phyloP scores from a whole-genome alignment of 2,329 filamentous ascomycete genomes.

The Phialophora macrospora region DNA sequence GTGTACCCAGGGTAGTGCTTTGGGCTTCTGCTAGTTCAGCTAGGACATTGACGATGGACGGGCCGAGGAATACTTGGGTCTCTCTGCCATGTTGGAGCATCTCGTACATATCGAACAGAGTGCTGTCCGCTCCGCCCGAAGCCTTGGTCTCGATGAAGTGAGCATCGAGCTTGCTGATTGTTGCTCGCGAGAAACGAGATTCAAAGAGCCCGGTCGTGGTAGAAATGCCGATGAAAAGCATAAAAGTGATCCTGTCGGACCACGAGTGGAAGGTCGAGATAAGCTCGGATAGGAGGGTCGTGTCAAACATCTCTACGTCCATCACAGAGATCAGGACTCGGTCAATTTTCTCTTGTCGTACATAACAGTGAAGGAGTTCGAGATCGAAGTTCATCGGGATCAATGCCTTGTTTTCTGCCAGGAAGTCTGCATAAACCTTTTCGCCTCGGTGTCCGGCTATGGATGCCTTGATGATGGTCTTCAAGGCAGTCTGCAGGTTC shows the following conservation, averaged over 20 bases:
- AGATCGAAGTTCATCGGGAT: constrained; percentile 54
- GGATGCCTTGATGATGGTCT: constrained; percentile 49
- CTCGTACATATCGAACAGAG: constrained; percentile 45
- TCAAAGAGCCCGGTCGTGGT: constrained; percentile 67
- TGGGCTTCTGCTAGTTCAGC: constrained; percentile 64
- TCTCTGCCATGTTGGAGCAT: constrained; percentile 45
- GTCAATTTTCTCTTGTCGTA: constrained; percentile 45
- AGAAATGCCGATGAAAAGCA: constrained; percentile 64
- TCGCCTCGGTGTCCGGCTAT: constrained; percentile 47
- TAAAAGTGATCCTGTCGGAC: constrained; percentile 65
- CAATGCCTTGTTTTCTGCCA: constrained; percentile 48
- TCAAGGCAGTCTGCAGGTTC: constrained; percentile 54
- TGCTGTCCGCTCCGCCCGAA: constrained; percentile 43
- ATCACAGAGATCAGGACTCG: constrained; percentile 52
- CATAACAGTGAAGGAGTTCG: constrained; percentile 52
- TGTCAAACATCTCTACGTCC: constrained; percentile 56
- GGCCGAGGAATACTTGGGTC: constrained; percentile 56
- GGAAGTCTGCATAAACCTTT: constrained; percentile 47
- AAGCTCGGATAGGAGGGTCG: constrained; percentile 51
- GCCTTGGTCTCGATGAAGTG: constrained; percentile 56
- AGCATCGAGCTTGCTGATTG: constrained; percentile 59
- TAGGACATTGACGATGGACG: constrained; percentile 56
- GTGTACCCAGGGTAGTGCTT: constrained; percentile 63
- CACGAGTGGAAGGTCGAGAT: constrained; percentile 59
- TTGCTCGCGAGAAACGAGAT: constrained; percentile 59